phyloP scores from a whole-genome alignment of 1,284 basidiomycete species.

The Ustilago xerochloae region DNA sequence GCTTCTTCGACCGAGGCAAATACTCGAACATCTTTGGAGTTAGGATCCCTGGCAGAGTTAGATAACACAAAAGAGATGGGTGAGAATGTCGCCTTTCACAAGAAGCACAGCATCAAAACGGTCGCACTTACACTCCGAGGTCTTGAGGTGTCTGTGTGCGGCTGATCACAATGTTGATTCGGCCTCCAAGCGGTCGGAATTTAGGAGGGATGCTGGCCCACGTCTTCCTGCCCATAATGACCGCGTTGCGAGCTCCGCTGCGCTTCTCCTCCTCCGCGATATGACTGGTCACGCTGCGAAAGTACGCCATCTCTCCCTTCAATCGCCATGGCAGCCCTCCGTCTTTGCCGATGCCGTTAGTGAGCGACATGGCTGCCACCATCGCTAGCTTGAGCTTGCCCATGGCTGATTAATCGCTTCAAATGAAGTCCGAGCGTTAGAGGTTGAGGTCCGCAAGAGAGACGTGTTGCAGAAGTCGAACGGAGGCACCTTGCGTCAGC shows the following conservation, averaged over 20 bases:
- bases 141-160: constrained; percentile 74
- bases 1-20: constrained; percentile 32
- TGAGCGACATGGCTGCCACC: constrained; percentile 89
- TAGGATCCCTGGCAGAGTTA: constrained; percentile 39
- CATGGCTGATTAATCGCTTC: constrained; percentile 5
- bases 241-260: constrained; percentile 74
- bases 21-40: constrained; percentile 24
- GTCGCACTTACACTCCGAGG: constrained; percentile 73
- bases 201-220: constrained; percentile 96
- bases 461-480: too few relatives aligned
- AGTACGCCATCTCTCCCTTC: constrained; percentile 91
- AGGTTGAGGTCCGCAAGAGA: too few relatives aligned
- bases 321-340: constrained; percentile 87
- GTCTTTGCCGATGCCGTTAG: constrained; percentile 86
- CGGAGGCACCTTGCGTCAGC: too few relatives aligned
- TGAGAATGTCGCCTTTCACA: too few relatives aligned
- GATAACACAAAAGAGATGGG: not conserved
- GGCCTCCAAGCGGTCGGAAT: constrained; percentile 82
- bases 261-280: constrained; percentile 65
- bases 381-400: constrained; percentile 75
- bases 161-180: constrained; percentile 86
- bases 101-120: not conserved
- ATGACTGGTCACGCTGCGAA: constrained; percentile 79
- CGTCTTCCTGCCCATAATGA: constrained; percentile 96
- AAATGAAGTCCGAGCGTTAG: too few relatives aligned